Evolutionary conservation across 192 early-diverging fungal species (phyloP).

Genomic region (Paraglomus brasilianum): DNA sequence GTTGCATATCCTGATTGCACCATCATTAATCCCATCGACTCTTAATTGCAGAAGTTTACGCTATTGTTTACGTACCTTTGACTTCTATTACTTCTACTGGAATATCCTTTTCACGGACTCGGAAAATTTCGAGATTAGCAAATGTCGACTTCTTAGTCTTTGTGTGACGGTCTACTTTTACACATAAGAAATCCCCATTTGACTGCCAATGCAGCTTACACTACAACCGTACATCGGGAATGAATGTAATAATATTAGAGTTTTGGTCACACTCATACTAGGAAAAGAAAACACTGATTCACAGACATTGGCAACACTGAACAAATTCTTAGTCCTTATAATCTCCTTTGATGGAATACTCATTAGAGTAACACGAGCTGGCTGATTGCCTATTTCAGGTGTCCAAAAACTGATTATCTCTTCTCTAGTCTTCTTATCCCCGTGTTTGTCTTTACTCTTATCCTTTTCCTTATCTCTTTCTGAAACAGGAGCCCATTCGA

Average conservation of each 20-base stretch:
- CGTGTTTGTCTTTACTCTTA: slow-evolving; percentile 24
- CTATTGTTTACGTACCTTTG: slow-evolving; percentile 52
- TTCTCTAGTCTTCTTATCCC: slow-evolving; percentile 47
- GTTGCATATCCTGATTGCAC: too few relatives aligned
- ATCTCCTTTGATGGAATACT: slow-evolving; percentile 81
- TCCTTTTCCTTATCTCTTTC: slow-evolving; percentile 37
- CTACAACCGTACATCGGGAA: slow-evolving; percentile 9
- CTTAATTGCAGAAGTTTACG: too few relatives aligned
- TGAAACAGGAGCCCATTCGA: slow-evolving; percentile 71
- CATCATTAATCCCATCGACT: too few relatives aligned
- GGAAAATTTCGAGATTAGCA: slow-evolving; percentile 95
- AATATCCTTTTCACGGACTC: slow-evolving; percentile 84
- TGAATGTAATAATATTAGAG: neutral
- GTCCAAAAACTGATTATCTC: slow-evolving; percentile 93
- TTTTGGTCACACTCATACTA: too few relatives aligned
- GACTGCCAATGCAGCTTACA: slow-evolving; percentile 92
- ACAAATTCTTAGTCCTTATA: slow-evolving; percentile 96
- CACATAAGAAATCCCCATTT: slow-evolving; percentile 85
- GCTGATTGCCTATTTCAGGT: slow-evolving; percentile 92
- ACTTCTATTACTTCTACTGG: slow-evolving; percentile 97
- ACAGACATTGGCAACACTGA: slow-evolving; percentile 75
- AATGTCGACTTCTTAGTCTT: slow-evolving; percentile 89
- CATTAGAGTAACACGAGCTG: slow-evolving; percentile 93
- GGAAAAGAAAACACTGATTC: slow-evolving; percentile 15
- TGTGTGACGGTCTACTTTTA: slow-evolving; percentile 86